These are phyloP conservation scores for Tillandsia leiboldiana DNA, from an alignment of 176 grass and related monocot genomes.

Conservation along the genomic window DNA sequence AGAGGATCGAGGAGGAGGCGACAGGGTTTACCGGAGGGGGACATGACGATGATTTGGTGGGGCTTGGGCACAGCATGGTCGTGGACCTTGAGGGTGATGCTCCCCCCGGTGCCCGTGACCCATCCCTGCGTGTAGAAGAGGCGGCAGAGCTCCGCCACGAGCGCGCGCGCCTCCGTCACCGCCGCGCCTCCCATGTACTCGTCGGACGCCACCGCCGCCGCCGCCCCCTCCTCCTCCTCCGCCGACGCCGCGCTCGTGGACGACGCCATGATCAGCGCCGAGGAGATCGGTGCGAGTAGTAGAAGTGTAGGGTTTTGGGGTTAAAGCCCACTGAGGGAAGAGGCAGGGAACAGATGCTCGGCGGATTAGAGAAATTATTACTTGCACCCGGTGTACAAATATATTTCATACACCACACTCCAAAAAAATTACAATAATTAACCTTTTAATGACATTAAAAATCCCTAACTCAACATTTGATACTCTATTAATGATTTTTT, in stretches of 20 bases:
- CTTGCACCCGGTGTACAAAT: too few species aligned
- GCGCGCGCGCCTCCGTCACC: conserved; percentile 57
- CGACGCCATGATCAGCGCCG: too few species aligned
- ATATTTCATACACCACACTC: too few species aligned
- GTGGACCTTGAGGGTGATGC: conserved; percentile 86
- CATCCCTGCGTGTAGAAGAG: conserved; percentile 85
- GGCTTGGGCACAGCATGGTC: conserved; percentile 47
- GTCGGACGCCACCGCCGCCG: conserved; percentile 20
- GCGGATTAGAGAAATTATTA: too few species aligned
- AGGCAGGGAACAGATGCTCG: too few species aligned
- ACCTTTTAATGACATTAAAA: too few species aligned
- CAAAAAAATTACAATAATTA: too few species aligned
- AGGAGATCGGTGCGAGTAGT: too few species aligned
- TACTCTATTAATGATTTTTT: too few species aligned
- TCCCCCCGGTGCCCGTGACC: conserved; percentile 73
- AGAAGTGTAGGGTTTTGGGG: too few species aligned
- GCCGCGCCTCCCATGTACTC: conserved; percentile 44
- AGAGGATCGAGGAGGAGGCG: not conserved
- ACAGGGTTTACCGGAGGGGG: conserved; percentile 50
- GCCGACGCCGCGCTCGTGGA: not conserved
- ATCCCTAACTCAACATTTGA: too few species aligned
- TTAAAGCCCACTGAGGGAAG: too few species aligned
- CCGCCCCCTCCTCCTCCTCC: conserved; percentile 12
- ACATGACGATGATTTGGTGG: conserved; percentile 78
- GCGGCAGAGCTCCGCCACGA: conserved; percentile 84